A percentile compares a stretch with the other conserved stretches of the same genome.
Conservation (phyloP, 78 protist species). For the Dictyostelium intermedium region DNA sequence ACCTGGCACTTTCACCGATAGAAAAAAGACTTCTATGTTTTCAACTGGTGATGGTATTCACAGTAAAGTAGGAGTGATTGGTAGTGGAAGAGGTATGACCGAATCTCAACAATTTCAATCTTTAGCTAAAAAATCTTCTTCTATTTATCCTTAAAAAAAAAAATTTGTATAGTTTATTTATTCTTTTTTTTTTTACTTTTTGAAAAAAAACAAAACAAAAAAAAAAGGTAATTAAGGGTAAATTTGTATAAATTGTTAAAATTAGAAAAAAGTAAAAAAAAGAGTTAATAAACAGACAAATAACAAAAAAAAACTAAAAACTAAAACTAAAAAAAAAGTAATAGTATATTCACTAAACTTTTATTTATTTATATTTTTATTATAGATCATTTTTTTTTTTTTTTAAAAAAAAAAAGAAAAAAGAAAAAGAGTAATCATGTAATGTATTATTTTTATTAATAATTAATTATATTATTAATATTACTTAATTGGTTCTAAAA, state of each 20-base stretch:
- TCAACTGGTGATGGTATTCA: conserved; percentile 43
- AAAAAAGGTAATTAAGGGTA: neutral
- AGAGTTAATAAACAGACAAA: no score
- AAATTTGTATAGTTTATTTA: no score
- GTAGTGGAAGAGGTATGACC: conserved; percentile 76
- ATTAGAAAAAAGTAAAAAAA: no score
- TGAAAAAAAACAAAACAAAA: no score
- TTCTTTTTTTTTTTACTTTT: no score
- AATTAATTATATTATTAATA: no score
- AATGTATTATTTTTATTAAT: neutral
- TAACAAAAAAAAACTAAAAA: no score
- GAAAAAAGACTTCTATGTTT: conserved; percentile 52
- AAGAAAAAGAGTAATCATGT: neutral
- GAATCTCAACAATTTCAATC: conserved; percentile 20
- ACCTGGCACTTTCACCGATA: conserved; percentile 61
- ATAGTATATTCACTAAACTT: neutral
- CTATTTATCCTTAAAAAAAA: neutral
- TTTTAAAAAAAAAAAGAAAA: no score
- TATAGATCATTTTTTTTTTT: neutral
- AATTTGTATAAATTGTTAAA: neutral
- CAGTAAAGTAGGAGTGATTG: conserved; percentile 63
- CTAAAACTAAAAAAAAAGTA: no score
- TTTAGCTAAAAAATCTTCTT: conserved; percentile 4
- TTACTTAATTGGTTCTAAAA: neutral
- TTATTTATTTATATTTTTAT: no score